Evolutionary conservation across 345 rosid genomes (phyloP).

Genomic region (Corchorus capsularis): DNA sequence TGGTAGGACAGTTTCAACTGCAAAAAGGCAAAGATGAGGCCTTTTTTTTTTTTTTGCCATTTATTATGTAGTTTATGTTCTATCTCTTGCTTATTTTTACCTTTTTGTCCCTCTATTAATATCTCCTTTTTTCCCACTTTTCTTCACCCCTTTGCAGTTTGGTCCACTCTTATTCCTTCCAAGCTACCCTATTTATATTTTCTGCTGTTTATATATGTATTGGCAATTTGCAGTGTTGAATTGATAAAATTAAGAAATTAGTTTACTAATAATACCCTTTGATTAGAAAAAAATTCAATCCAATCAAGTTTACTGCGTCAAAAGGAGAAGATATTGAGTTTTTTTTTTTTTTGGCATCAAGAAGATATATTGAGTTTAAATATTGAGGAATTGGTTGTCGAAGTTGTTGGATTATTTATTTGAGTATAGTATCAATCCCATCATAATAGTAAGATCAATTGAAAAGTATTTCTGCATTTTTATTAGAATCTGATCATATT

Average conservation of each 20-base stretch:
- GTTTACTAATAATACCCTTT: too few relatives aligned
- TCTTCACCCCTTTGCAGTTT: background rate
- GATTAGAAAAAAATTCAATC: too few relatives aligned
- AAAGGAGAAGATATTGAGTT: background rate
- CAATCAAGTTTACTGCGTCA: too few relatives aligned
- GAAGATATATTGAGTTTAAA: background rate
- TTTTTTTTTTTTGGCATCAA: background rate
- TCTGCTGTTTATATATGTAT: background rate
- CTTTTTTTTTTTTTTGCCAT: too few relatives aligned
- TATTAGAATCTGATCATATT: background rate
- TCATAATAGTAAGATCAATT: too few relatives aligned
- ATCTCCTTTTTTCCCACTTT: background rate
- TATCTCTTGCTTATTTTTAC: conserved; percentile 1
- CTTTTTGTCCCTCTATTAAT: conserved; percentile 12
- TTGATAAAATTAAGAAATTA: background rate
- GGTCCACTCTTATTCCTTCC: background rate
- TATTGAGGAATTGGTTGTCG: too few relatives aligned
- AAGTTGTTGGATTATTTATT: too few relatives aligned
- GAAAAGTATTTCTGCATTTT: background rate
- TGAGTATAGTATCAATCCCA: background rate
- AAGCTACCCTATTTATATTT: background rate
- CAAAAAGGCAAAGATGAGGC: background rate
- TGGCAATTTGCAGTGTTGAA: background rate
- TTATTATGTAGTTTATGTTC: background rate
- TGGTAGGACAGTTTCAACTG: conserved; percentile 17